phyloP scores from a whole-genome alignment of 2,329 filamentous ascomycete genomes.

The Cercospora sp. region DNA sequence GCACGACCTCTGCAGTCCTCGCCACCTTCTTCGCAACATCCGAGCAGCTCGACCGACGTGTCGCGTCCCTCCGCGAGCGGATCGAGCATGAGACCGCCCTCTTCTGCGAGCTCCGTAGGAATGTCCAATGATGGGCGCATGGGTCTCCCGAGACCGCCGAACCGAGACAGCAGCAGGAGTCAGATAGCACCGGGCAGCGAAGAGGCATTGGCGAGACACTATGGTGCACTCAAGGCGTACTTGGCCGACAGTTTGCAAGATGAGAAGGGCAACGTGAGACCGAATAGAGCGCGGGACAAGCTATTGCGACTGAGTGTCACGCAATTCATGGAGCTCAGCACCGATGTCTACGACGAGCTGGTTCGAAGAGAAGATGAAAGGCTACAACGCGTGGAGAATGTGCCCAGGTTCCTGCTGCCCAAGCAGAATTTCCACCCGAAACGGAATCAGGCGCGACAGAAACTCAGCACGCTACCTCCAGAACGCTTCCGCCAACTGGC shows the following conservation, averaged over 20 bases:
- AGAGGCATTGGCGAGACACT: slow-evolving; percentile 75
- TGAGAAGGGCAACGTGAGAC: slow-evolving; percentile 70
- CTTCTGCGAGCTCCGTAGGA: slow-evolving; percentile 84
- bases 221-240: slow-evolving; percentile 74
- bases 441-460: slow-evolving; percentile 94
- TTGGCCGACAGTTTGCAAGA: slow-evolving; percentile 70
- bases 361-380: slow-evolving; percentile 74
- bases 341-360: slow-evolving; percentile 95
- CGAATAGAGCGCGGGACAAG: slow-evolving; percentile 93
- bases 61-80: slow-evolving; percentile 56
- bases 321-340: slow-evolving; percentile 96
- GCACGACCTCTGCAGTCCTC: slow-evolving; percentile 33
- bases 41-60: slow-evolving; percentile 42
- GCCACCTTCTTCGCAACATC: slow-evolving; percentile 43
- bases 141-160: slow-evolving; percentile 31
- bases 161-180: slow-evolving; percentile 56
- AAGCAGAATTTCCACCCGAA: slow-evolving; percentile 92
- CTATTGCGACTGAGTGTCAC: slow-evolving; percentile 83
- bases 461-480: slow-evolving; percentile 83
- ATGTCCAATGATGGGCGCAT: slow-evolving; percentile 76
- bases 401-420: slow-evolving; percentile 75
- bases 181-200: slow-evolving; percentile 55
- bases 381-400: slow-evolving; percentile 49
- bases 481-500: slow-evolving; percentile 87
- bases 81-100: slow-evolving; percentile 60